Evolutionary conservation across 257 asterid species (phyloP).

Genomic region (Gentiana straminea): DNA sequence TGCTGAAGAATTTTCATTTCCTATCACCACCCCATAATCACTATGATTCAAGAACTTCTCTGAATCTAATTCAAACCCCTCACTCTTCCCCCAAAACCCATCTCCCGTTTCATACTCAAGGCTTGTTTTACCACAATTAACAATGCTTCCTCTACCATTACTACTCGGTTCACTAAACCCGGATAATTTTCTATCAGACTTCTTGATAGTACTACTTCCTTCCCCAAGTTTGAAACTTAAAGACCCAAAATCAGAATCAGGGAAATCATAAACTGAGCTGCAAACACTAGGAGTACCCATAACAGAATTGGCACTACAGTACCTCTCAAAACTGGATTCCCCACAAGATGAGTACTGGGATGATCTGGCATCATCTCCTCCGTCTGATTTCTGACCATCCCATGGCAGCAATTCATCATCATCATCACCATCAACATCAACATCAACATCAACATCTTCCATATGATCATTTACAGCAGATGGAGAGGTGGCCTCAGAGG

Average conservation of each 20-base stretch:
- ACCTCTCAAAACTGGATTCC: constrained; percentile 74
- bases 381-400: constrained; percentile 49
- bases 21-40: constrained; percentile 18
- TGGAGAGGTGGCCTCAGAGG: constrained; percentile 26
- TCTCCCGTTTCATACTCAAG: background rate
- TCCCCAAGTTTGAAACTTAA: constrained; percentile 54
- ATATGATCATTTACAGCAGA: constrained; percentile 21
- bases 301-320: constrained; percentile 81
- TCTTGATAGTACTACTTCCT: constrained; percentile 27
- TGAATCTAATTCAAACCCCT: constrained; percentile 14
- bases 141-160: constrained; percentile 17
- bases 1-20: constrained; percentile 4
- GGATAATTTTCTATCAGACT: constrained; percentile 28
- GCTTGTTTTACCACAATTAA: constrained; percentile 17
- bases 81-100: constrained; percentile 1
- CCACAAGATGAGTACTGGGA: constrained; percentile 76
- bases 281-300: constrained; percentile 81
- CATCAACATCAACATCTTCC: constrained; percentile 32
- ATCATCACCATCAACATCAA: constrained; percentile 32
- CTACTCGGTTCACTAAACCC: constrained; percentile 17
- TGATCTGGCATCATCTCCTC: constrained; percentile 38
- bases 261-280: constrained; percentile 35
- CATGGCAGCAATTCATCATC: constrained; percentile 17
- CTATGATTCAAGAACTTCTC: constrained; percentile 17
- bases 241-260: constrained; percentile 60